These are phyloP conservation scores for Myxozyma udenii DNA, from an alignment of 805 yeast genomes.

Conservation along the genomic window DNA sequence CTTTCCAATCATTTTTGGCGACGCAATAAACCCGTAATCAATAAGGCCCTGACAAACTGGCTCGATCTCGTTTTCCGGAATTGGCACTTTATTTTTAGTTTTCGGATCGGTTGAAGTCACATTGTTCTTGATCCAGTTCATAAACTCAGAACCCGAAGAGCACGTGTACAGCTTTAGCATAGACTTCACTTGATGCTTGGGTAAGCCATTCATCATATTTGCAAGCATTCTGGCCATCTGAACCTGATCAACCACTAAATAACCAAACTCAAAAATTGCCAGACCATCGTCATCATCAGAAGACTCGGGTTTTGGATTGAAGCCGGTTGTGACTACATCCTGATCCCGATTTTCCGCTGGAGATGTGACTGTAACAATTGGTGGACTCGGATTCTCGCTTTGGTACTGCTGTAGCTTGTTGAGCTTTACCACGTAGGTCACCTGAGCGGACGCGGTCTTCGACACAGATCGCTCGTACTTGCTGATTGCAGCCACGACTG, in stretches of 20 bases:
- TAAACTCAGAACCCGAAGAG: conserved; percentile 61
- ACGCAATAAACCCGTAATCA: conserved; percentile 35
- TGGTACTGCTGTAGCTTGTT: not conserved
- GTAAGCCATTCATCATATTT: conserved; percentile 49
- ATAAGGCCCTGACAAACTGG: conserved; percentile 74
- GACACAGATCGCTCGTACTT: conserved; percentile 52
- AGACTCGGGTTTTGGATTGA: not conserved
- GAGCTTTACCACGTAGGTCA: conserved; percentile 43
- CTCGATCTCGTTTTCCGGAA: no score
- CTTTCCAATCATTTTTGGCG: conserved; percentile 18
- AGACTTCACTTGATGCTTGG: conserved; percentile 62
- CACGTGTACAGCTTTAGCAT: conserved; percentile 55
- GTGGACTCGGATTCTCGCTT: not conserved
- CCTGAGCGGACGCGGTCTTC: no score
- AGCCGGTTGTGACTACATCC: conserved; percentile 1
- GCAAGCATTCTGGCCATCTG: conserved; percentile 45
- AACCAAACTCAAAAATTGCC: conserved; percentile 32
- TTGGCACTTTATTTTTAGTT: conserved; percentile 65
- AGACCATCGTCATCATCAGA: conserved; percentile 28
- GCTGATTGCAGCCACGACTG: conserved; percentile 49
- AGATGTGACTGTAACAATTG: not conserved
- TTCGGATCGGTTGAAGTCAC: conserved; percentile 48
- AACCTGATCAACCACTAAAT: conserved; percentile 39
- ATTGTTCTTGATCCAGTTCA: conserved; percentile 55
- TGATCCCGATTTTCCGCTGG: not conserved